Evolutionary conservation across 768 basidiomycete species (phyloP), one percentile per base, ranked within the genome.

Genomic region (Paxillus rubicundulus): DNA sequence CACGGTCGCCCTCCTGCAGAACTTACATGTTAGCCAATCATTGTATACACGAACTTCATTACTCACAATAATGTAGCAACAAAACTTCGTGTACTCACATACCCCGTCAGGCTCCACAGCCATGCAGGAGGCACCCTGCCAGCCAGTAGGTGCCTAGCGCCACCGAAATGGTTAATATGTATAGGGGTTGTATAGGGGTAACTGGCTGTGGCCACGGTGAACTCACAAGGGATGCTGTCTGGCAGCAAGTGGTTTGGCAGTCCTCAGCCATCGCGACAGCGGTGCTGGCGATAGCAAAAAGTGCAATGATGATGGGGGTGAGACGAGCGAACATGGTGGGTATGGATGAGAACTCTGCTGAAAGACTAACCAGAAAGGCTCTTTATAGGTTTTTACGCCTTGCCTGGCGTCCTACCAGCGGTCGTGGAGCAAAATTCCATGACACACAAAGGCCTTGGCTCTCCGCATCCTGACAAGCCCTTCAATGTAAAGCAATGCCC

Each of bases 51-150:
- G 28, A 45, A 10, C 17, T 20, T 4, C 28, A 33, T 14, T 3
- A 57, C 54, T 56, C 24, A 56, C 47, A 10, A 50, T n/a, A 5
- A 2, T 2, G 12, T 42, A 33, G 28, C 55, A 57, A 14, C 55
- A 57, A 17, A 57, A 12, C 20, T 57, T 45, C n/a, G 21, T 51
- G 32, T 41, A 21, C 9, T 33, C 4, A 33, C 55, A 52, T 10
- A 1, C 5, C 5, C 5, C 28, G 3, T 33, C n/a, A 20, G 33
- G 6, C 34, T n/a, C 3, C 5, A 47, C 4, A 27, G 9, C 0
- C 33, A n/a, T 53, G n/a, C 56, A 58, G 18, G 2, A 2, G 6
- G 18, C 2, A 6, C 46, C 50, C 27, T 45, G 18, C 17, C 14
- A 57, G 24, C 56, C 45, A 9, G n/a, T 47, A 20, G 46, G 36